Percentiles rank a stretch among this genome's conserved stretches.
These are phyloP conservation scores for Chlamydomonas sp. DNA, from an alignment of 139 green algal species.

Conservation along the genomic window DNA sequence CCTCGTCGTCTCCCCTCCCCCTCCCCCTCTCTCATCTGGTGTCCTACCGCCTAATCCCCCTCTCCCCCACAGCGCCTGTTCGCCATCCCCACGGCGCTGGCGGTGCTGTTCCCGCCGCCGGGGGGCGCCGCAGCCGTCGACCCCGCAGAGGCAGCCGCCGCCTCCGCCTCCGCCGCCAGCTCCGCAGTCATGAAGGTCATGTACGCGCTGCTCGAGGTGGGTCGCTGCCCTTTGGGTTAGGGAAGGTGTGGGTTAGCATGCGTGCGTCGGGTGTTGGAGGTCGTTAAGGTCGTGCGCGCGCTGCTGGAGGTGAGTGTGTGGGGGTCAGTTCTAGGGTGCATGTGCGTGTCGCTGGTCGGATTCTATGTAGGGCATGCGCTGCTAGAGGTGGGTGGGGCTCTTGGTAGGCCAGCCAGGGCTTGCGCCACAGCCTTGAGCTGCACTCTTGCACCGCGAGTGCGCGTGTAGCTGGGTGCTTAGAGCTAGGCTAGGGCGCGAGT, in stretches of 20 bases:
- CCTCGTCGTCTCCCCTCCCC: too few species aligned
- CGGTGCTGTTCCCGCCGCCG: constrained; percentile 38
- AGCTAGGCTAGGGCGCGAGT: too few species aligned
- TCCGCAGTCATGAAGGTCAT: constrained; percentile 4
- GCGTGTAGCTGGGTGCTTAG: too few species aligned
- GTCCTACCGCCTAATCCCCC: neutral
- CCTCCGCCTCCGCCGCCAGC: neutral
- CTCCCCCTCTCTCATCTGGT: neutral
- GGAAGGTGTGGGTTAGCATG: neutral
- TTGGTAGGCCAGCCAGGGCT: too few species aligned
- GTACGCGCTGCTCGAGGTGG: constrained; percentile 11
- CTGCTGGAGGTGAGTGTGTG: constrained; percentile 25
- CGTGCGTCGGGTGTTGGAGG: neutral
- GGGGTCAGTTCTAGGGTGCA: too few species aligned
- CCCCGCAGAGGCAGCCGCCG: neutral
- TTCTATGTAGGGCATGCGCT: too few species aligned
- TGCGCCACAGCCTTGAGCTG: too few species aligned
- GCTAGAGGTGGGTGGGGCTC: too few species aligned
- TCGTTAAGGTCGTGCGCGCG: neutral
- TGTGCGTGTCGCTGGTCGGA: too few species aligned
- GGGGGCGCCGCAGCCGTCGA: neutral
- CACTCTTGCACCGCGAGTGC: too few species aligned
- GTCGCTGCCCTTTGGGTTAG: neutral
- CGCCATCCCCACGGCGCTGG: constrained; percentile 28
- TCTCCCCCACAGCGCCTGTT: constrained; percentile 45